Base-by-base conservation (phyloP, 345 rosid genomes). In the Rhodomyrtus tomentosa region DNA sequence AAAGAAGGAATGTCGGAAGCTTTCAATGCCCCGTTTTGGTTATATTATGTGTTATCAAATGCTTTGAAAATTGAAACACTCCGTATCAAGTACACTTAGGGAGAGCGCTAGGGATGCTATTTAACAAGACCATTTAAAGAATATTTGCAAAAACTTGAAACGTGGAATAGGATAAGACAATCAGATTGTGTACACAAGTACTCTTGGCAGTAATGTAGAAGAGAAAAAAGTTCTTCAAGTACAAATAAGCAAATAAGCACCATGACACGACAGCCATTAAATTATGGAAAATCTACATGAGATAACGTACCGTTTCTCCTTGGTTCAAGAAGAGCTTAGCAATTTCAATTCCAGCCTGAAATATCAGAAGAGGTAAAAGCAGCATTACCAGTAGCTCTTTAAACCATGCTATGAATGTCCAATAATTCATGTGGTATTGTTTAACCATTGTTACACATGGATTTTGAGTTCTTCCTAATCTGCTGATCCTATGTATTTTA, bases 321-420 rank as follows among this genome's bases (percentile, higher is more conserved):
- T 93, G 90, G 52, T 96, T 91, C 48, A 96, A 90, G 86, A 96
- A 96, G 85, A 96, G 93, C 92, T 96, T 95, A 84, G 99, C 92
- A 81, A 96, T 91, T 92, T 96, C 99, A 86, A 96, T 93, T 87
- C 99, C 99, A 85, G 98, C 98, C 99, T 96, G 93, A 90, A 87
- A 89, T 68, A 82, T 83, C 55, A 56, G 87, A 56, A 84, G 87
- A 73, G 20, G 80, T 20, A 45, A 82, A 8, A 86, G 87, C 72
- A 80, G 38, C 38, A 49, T 49, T 48, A 49, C 4, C 50, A 48
- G 6, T 38, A 50, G 6, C n/a, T 53, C 52, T 49, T 81, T 1
- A 81, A 81, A 50, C 56, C 40, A 81, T 10, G 32, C 56, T 4
- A 62, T 62, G 24, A 42, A 32, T 18, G 20, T 62, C 76, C 2